Percentiles rank a stretch among this genome's conserved stretches.
Evolutionary conservation across 2,329 filamentous ascomycete species (phyloP).

Genomic region (Fonsecaea monophora): DNA sequence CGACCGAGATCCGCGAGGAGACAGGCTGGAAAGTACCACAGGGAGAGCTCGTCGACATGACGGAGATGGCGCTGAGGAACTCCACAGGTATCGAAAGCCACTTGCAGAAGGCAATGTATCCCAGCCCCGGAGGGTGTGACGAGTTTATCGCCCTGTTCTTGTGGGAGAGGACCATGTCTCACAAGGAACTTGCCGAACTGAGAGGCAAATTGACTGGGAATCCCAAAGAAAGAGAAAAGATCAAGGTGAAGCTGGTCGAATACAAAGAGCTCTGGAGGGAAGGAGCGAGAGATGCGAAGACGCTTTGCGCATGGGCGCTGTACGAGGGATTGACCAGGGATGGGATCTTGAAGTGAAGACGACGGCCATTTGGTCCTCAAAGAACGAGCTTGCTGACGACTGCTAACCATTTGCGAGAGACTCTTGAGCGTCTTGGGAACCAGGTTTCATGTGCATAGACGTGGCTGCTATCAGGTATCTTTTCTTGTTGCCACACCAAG

Average conservation of each 20-base stretch:
- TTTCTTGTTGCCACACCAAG: constrained; percentile 9
- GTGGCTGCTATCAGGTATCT: background rate
- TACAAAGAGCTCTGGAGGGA: constrained; percentile 61
- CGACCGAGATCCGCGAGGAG: constrained; percentile 64
- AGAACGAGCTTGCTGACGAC: background rate
- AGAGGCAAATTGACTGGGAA: constrained; percentile 60
- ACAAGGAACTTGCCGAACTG: constrained; percentile 56
- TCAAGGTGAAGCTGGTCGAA: constrained; percentile 62
- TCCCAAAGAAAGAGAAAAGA: constrained; percentile 61
- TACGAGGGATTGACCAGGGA: constrained; percentile 61
- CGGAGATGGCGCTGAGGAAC: constrained; percentile 50
- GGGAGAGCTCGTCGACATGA: constrained; percentile 61
- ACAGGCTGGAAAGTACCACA: constrained; percentile 58
- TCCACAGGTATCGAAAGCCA: constrained; percentile 43
- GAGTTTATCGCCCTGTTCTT: constrained; percentile 65
- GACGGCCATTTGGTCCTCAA: background rate
- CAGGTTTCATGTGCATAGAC: background rate
- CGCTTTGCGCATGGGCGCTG: constrained; percentile 61
- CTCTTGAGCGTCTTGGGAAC: background rate
- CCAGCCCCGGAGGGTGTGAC: constrained; percentile 63
- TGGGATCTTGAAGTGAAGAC: constrained; percentile 38
- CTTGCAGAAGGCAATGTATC: constrained; percentile 60
- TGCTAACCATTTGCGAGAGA: background rate
- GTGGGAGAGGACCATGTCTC: constrained; percentile 59
- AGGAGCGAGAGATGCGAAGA: constrained; percentile 62